Conservation (phyloP, 2,329 filamentous ascomycete species). For the Metarhizium guizhouense region DNA sequence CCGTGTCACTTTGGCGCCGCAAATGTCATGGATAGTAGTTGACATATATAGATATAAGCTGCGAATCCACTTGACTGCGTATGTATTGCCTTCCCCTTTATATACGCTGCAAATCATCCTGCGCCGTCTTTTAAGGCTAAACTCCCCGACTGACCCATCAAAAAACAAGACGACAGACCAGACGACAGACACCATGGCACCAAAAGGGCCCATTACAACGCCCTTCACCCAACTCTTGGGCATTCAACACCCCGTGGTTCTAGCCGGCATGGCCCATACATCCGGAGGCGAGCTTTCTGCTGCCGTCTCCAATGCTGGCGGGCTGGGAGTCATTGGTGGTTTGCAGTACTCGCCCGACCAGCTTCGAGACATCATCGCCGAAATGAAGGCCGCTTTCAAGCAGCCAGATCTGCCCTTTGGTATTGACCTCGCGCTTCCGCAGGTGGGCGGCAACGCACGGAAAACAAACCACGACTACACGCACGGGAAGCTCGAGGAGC, state of each 20-base stretch:
- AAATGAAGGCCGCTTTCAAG: constrained; percentile 68
- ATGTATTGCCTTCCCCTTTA: too few relatives aligned
- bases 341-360: constrained; percentile 65
- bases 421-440: constrained; percentile 83
- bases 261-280: constrained; percentile 88
- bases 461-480: constrained; percentile 97
- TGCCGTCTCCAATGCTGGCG: constrained; percentile 81
- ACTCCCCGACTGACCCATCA: too few relatives aligned
- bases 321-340: constrained; percentile 67
- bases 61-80: too few relatives aligned
- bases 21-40: too few relatives aligned
- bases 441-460: constrained; percentile 74
- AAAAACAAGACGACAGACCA: too few relatives aligned
- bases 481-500: constrained; percentile 76
- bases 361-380: constrained; percentile 71
- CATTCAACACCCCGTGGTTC: constrained; percentile 81
- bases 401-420: constrained; percentile 72
- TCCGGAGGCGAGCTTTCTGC: constrained; percentile 72
- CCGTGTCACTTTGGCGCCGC: too few relatives aligned
- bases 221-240: constrained; percentile 70
- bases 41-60: too few relatives aligned
- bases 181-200: constrained; percentile 23
- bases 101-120: too few relatives aligned
- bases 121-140: too few relatives aligned
- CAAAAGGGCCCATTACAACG: constrained; percentile 54